A percentile compares a stretch with the other conserved stretches of the same genome.
Evolutionary conservation across 2,329 filamentous ascomycete genomes (phyloP).

Genomic region (Thelonectria discophora): DNA sequence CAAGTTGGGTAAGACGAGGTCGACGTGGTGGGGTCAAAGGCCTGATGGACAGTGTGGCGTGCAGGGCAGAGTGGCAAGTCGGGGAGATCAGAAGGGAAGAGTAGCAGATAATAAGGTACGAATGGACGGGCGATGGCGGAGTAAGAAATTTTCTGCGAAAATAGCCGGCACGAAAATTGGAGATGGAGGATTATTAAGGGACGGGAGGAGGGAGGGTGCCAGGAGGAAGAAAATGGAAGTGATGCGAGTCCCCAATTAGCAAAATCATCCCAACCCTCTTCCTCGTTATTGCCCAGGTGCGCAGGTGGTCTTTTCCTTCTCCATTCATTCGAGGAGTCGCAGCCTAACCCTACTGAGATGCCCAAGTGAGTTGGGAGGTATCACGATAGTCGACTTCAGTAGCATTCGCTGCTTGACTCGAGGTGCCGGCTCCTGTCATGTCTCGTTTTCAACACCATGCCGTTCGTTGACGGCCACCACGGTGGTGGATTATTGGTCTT

Average conservation of each 20-base stretch:
- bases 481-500: conserved; percentile 5
- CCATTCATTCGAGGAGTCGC: not conserved
- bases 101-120: not conserved
- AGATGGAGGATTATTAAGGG: not conserved
- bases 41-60: conserved; percentile 3
- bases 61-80: not conserved
- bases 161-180: not conserved
- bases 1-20: conserved; percentile 11
- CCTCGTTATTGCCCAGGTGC: not conserved
- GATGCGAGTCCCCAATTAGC: not conserved
- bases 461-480: too few relatives aligned
- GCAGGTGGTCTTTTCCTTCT: not conserved
- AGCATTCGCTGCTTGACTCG: too few relatives aligned
- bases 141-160: not conserved
- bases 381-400: too few relatives aligned
- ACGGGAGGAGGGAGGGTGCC: not conserved
- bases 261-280: not conserved
- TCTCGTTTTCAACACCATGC: too few relatives aligned
- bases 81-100: not conserved
- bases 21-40: conserved; percentile 8
- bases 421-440: too few relatives aligned
- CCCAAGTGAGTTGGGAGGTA: not conserved
- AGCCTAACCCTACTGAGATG: not conserved
- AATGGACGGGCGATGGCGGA: not conserved
- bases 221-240: not conserved